phyloP scores from a whole-genome alignment of 2,329 filamentous ascomycete species.

The Neopestalotiopsis sp. region DNA sequence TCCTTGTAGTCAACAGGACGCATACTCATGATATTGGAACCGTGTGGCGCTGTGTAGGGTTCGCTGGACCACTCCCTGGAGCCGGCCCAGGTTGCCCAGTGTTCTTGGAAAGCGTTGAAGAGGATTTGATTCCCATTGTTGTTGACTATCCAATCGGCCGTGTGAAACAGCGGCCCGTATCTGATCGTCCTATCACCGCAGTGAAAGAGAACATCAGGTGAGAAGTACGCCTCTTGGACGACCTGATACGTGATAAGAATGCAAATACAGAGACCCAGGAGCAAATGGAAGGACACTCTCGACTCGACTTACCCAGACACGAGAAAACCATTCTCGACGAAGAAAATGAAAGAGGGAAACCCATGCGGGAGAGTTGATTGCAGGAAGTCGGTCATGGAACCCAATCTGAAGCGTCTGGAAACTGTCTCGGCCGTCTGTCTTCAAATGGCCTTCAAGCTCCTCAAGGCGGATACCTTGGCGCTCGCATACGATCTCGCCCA shows the following conservation, averaged over 20 bases:
- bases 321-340: slow-evolving; percentile 8
- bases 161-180: slow-evolving; percentile 13
- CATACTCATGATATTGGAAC: neutral
- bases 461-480: neutral
- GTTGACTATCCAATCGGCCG: slow-evolving; percentile 14
- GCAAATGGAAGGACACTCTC: neutral
- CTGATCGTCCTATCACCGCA: slow-evolving; percentile 8
- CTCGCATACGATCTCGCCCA: neutral
- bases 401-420: neutral
- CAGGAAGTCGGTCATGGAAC: neutral
- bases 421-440: neutral
- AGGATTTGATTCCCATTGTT: neutral
- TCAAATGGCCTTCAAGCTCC: neutral
- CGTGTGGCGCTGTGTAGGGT: too few relatives aligned
- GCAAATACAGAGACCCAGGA: neutral
- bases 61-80: too few relatives aligned
- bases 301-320: slow-evolving; percentile 7
- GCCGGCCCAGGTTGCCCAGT: too few relatives aligned
- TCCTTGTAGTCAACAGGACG: neutral
- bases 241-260: neutral
- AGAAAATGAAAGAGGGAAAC: neutral
- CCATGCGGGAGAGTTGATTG: slow-evolving; percentile 6
- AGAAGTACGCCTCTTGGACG: slow-evolving; percentile 15
- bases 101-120: too few relatives aligned
- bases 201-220: slow-evolving; percentile 10